Conservation (phyloP, 2,329 filamentous ascomycete species). For the Diaporthe sp. region DNA sequence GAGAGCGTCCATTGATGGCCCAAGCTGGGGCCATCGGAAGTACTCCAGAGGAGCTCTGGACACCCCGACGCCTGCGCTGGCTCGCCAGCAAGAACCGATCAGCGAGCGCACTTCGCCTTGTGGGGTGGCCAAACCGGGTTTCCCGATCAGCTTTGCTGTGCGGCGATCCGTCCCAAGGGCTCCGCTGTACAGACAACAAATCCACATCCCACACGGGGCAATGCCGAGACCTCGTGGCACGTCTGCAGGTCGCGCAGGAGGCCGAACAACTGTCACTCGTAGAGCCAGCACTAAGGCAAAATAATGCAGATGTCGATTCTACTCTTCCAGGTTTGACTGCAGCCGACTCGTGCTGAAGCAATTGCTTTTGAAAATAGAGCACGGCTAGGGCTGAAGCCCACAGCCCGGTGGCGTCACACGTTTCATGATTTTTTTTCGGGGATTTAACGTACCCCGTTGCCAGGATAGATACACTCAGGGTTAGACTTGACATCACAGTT, state of each 20-base stretch:
- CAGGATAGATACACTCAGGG: background rate
- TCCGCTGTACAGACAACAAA: constrained; percentile 20
- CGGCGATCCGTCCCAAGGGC: constrained; percentile 2
- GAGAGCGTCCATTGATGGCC: background rate
- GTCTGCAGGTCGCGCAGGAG: background rate
- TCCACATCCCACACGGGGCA: constrained; percentile 10
- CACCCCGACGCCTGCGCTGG: background rate
- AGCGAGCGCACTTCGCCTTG: constrained; percentile 27
- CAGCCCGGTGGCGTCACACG: background rate
- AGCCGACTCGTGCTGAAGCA: background rate
- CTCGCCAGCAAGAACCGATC: constrained; percentile 1
- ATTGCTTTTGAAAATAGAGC: background rate
- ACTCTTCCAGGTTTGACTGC: accelerated
- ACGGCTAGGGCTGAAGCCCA: constrained; percentile 8
- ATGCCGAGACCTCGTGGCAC: constrained; percentile 20
- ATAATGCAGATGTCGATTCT: background rate
- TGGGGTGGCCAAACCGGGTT: constrained; percentile 15
- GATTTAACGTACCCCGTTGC: constrained; percentile 1
- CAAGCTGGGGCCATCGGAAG: background rate
- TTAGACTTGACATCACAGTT: constrained; percentile 30
- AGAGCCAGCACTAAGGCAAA: background rate
- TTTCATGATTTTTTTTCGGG: background rate
- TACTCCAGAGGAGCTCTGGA: constrained; percentile 15
- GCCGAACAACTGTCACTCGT: background rate
- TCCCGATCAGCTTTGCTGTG: background rate